Conservation (phyloP, 495 filamentous ascomycete species). For the Tetracladium setigerum region DNA sequence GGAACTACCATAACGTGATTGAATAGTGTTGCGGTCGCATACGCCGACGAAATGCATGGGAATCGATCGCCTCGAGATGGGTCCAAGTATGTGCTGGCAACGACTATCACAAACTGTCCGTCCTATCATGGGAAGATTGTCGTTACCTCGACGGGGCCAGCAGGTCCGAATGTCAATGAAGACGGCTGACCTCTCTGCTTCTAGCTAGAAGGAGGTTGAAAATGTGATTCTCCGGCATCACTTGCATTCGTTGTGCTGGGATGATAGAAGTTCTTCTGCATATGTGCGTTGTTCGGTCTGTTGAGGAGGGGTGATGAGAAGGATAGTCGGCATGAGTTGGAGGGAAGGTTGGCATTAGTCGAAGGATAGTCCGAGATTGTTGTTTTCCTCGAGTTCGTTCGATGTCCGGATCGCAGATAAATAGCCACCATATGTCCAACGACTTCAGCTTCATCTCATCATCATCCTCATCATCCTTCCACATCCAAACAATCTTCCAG, state of each 20-base stretch:
- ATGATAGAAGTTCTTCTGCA: conserved; percentile 5
- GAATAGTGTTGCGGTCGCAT: conserved; percentile 2
- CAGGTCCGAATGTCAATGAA: neutral
- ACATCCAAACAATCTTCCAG: conserved; percentile 13
- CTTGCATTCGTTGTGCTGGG: neutral
- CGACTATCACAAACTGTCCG: neutral
- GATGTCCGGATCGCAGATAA: conserved; percentile 11
- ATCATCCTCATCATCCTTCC: conserved; percentile 22
- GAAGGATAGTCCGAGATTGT: neutral
- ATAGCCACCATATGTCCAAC: conserved; percentile 3
- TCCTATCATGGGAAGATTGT: conserved; percentile 7
- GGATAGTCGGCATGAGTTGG: neutral
- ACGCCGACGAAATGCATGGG: conserved; percentile 13
- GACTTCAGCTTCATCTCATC: conserved; percentile 5
- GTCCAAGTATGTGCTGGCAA: conserved; percentile 11
- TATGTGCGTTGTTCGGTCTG: conserved; percentile 11
- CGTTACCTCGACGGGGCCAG: neutral
- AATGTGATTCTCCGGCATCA: neutral
- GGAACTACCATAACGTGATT: conserved; percentile 20
- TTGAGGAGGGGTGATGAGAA: conserved; percentile 1
- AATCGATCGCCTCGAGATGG: conserved; percentile 2
- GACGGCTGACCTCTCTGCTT: neutral
- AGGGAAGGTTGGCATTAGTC: neutral
- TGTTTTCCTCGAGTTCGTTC: neutral
- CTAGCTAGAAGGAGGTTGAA: neutral